These are phyloP conservation scores for Syzygium grande DNA, from an alignment of 345 rosid species.

Conservation along the genomic window DNA sequence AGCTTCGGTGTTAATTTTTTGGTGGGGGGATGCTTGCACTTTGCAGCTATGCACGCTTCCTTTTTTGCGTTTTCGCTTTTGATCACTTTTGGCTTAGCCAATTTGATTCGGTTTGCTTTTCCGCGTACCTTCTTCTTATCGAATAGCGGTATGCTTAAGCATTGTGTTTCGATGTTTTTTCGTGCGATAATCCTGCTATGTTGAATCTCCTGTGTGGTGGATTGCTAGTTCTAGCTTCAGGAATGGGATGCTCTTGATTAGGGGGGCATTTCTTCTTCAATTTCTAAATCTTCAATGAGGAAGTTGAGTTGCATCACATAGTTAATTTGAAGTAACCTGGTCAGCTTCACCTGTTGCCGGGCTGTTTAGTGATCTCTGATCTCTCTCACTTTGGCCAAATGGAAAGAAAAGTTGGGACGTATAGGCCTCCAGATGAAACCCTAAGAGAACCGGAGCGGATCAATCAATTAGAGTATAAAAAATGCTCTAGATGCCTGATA, in stretches of 20 bases:
- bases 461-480: not conserved
- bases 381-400: not conserved
- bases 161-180: not conserved
- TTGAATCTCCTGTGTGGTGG: not conserved
- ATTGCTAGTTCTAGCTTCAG: not conserved
- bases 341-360: not conserved
- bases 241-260: not conserved
- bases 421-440: not conserved
- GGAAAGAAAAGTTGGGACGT: not conserved
- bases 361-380: not conserved
- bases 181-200: not conserved
- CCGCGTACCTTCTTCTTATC: not conserved
- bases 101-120: not conserved
- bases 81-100: not conserved
- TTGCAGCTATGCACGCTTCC: not conserved
- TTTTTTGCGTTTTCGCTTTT: not conserved
- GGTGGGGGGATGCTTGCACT: not conserved
- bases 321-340: not conserved
- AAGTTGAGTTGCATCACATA: not conserved
- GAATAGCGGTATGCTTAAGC: not conserved
- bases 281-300: not conserved
- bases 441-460: not conserved
- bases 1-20: not conserved
- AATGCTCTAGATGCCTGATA: not conserved
- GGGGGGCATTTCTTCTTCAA: not conserved